These are phyloP conservation scores for Elsinoe perseae DNA, from an alignment of 2,329 filamentous ascomycete genomes.

Conservation along the genomic window DNA sequence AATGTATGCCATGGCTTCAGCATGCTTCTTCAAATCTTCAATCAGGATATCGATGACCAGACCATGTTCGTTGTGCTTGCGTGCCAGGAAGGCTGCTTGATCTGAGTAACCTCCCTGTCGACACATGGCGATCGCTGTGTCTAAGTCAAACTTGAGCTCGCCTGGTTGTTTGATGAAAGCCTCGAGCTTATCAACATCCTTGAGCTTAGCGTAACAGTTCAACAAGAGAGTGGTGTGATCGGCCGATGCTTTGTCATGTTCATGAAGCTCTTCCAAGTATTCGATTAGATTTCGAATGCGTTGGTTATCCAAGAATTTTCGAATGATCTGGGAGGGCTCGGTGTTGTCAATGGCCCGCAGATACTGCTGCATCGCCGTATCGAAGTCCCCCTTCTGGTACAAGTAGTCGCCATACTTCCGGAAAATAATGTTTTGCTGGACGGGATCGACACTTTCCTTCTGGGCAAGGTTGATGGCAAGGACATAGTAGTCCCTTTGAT, in stretches of 20 bases:
- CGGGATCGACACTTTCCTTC: conserved; percentile 69
- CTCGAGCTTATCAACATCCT: conserved; percentile 93
- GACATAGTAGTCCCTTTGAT: conserved; percentile 86
- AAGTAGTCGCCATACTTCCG: conserved; percentile 89
- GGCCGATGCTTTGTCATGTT: conserved; percentile 83
- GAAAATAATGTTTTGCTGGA: conserved; percentile 86
- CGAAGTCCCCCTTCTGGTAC: conserved; percentile 91
- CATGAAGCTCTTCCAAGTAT: conserved; percentile 92
- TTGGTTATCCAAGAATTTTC: conserved; percentile 96
- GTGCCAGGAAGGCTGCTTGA: conserved; percentile 89
- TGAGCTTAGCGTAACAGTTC: conserved; percentile 96
- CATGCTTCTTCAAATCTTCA: conserved; percentile 86
- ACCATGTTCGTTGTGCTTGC: conserved; percentile 88
- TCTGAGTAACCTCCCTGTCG: conserved; percentile 94
- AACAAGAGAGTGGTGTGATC: conserved; percentile 91
- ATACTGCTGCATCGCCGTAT: conserved; percentile 98
- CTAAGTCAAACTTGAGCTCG: conserved; percentile 90
- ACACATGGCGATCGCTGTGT: conserved; percentile 96
- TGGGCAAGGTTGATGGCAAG: conserved; percentile 88
- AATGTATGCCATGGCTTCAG: conserved; percentile 82
- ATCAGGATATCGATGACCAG: conserved; percentile 93
- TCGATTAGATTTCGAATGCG: conserved; percentile 95
- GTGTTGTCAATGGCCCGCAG: conserved; percentile 92
- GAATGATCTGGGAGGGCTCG: conserved; percentile 90
- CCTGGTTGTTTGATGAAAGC: conserved; percentile 93